A percentile compares a stretch with the other conserved stretches of the same genome.
Conservation (phyloP, 257 asterid genomes). For the Solanum acaule region DNA sequence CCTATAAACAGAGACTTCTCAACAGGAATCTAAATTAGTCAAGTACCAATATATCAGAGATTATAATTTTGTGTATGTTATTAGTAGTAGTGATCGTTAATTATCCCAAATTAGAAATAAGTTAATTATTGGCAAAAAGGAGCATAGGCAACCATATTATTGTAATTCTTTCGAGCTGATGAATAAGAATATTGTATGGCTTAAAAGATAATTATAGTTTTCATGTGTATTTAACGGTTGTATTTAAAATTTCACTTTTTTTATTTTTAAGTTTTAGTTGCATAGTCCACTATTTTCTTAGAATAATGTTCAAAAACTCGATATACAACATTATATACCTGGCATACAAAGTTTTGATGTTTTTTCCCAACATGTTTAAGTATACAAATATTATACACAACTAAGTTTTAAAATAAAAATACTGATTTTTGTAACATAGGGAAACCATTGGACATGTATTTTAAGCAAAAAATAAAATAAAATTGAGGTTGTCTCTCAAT, state of each 20-base stretch:
- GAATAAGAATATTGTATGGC: neutral
- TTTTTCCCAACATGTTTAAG: neutral
- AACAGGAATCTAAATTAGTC: neutral
- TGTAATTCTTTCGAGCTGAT: neutral
- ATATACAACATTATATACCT: neutral
- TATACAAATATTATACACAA: neutral
- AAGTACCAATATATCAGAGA: neutral
- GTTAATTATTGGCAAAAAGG: neutral
- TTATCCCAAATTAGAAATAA: neutral
- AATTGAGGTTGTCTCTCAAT: neutral
- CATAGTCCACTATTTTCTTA: neutral
- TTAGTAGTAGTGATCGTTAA: neutral
- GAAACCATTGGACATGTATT: neutral
- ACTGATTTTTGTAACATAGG: neutral
- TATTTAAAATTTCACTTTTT: neutral
- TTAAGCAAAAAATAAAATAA: neutral
- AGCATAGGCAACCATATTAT: neutral
- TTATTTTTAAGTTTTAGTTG: neutral
- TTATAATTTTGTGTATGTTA: neutral
- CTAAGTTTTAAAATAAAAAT: neutral
- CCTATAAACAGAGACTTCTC: neutral
- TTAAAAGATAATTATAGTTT: neutral
- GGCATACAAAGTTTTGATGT: neutral
- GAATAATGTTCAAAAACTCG: neutral
- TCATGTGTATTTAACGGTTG: neutral